phyloP scores from a whole-genome alignment of 108 stramenopile genomes.

The Cyclotella kingstonii region DNA sequence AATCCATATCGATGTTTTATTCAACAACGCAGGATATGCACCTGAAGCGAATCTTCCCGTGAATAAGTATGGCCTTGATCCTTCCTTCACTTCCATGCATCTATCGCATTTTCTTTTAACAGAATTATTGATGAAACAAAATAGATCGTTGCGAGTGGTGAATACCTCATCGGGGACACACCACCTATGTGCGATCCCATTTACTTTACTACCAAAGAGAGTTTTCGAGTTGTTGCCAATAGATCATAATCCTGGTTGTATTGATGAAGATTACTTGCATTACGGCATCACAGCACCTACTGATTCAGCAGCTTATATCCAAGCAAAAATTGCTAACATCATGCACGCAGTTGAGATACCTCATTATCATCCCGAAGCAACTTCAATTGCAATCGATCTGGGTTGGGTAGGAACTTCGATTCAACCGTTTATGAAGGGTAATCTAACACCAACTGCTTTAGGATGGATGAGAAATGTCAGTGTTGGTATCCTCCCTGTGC shows the following conservation, averaged over 20 bases:
- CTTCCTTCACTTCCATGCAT: constrained; percentile 42
- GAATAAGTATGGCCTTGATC: constrained; percentile 26
- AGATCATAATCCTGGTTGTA: constrained; percentile 20
- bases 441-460: constrained; percentile 18
- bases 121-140: constrained; percentile 20
- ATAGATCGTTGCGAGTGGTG: constrained; percentile 34
- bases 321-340: constrained; percentile 37
- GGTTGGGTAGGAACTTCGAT: constrained; percentile 43
- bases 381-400: constrained; percentile 35
- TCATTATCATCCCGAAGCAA: constrained; percentile 14
- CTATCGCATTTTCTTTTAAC: constrained; percentile 29
- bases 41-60: constrained; percentile 14
- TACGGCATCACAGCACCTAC: constrained; percentile 13
- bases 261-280: constrained; percentile 25
- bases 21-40: constrained; percentile 40
- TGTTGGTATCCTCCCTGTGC: constrained; percentile 26
- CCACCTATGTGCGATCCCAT: constrained; percentile 34
- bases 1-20: constrained; percentile 9
- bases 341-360: constrained; percentile 44
- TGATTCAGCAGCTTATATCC: constrained; percentile 30
- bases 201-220: constrained; percentile 3
- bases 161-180: constrained; percentile 37
- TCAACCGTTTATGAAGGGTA: constrained; percentile 31
- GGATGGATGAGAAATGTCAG: constrained; percentile 32
- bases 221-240: not conserved